Evolutionary conservation across 768 basidiomycete genomes (phyloP).

Genomic region (Russula lepida): DNA sequence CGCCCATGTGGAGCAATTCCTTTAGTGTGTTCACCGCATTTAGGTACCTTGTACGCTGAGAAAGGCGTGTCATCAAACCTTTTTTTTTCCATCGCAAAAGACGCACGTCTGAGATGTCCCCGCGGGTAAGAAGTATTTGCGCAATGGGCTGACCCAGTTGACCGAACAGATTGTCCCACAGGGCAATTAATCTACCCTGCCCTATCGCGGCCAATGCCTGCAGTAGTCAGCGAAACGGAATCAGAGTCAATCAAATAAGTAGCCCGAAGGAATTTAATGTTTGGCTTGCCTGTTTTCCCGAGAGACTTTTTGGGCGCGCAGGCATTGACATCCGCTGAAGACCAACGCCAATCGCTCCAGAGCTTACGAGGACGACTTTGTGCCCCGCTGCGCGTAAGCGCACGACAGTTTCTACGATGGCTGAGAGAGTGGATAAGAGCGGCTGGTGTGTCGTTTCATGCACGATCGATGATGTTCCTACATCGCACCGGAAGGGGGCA

Average conservation of each 20-base stretch:
- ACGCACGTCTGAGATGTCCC: conserved; percentile 91
- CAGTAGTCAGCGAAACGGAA: not conserved
- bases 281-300: conserved; percentile 82
- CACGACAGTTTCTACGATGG: conserved; percentile 86
- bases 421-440: conserved; percentile 81
- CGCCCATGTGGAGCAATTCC: conserved; percentile 86
- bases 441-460: conserved; percentile 91
- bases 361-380: conserved; percentile 91
- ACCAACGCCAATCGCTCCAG: conserved; percentile 96
- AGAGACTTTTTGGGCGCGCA: conserved; percentile 71
- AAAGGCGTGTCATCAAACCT: not conserved
- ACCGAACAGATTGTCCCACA: conserved; percentile 96
- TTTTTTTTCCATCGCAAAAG: conserved; percentile 3
- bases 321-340: conserved; percentile 83
- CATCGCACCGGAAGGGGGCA: not conserved
- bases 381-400: conserved; percentile 73
- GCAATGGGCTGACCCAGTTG: conserved; percentile 93
- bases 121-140: conserved; percentile 87
- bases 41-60: conserved; percentile 84
- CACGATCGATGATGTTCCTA: conserved; percentile 94
- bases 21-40: conserved; percentile 96
- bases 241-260: not conserved
- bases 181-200: conserved; percentile 89
- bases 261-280: not conserved
- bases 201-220: conserved; percentile 96